Percentiles rank a stretch among this genome's conserved stretches.
These are phyloP conservation scores for Schizochytrium sp. DNA, from an alignment of 108 stramenopile species.

Conservation along the genomic window DNA sequence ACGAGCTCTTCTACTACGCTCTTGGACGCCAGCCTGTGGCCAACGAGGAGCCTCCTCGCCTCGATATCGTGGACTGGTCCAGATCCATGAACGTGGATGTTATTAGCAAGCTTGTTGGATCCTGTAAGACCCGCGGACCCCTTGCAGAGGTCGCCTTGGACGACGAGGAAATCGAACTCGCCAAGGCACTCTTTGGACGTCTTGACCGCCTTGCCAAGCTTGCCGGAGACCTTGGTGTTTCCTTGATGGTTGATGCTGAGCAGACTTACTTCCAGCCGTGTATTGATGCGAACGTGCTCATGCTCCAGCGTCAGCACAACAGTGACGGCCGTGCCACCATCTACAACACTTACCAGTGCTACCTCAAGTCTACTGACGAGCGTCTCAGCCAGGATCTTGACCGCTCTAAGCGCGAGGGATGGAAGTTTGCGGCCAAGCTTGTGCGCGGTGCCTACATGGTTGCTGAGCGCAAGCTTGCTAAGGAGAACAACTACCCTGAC, in stretches of 20 bases:
- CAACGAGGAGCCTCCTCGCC: constrained; percentile 25
- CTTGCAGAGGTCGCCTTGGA: constrained; percentile 81
- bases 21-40: neutral
- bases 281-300: constrained; percentile 87
- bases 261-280: constrained; percentile 94
- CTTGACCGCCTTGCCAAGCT: constrained; percentile 79
- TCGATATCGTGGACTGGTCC: constrained; percentile 65
- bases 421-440: constrained; percentile 90
- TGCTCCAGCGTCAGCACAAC: constrained; percentile 85
- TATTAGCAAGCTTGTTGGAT: constrained; percentile 2
- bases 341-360: constrained; percentile 94
- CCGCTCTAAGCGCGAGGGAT: constrained; percentile 81
- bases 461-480: constrained; percentile 85
- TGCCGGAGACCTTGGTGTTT: constrained; percentile 77
- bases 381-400: constrained; percentile 85
- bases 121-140: constrained; percentile 75
- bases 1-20: constrained; percentile 36
- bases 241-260: constrained; percentile 96
- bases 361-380: constrained; percentile 84
- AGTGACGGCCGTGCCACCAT: constrained; percentile 70
- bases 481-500: constrained; percentile 69
- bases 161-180: constrained; percentile 85
- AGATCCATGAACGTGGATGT: constrained; percentile 56
- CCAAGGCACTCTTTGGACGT: constrained; percentile 81
- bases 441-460: constrained; percentile 99